Base-by-base conservation (phyloP, 257 asterid genomes). In the Forsythia suspensa region DNA sequence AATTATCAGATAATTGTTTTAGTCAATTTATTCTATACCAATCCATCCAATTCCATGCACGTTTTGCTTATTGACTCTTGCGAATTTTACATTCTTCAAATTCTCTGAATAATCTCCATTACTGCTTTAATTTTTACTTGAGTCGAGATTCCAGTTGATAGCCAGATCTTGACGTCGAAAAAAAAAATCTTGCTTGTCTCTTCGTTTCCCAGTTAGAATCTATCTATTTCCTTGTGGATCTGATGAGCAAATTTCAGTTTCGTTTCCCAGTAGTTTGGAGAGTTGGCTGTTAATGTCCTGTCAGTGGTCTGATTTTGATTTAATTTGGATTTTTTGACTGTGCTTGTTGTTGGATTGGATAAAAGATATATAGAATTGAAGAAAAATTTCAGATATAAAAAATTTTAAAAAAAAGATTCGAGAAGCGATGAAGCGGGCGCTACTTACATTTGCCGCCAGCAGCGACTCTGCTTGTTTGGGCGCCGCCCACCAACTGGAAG, bases 141-240 rank as follows among this genome's bases (percentile, higher is more conserved):
- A 57, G 59, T 61, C 41, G 67, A 29, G 59, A n/a, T 66, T 15
- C 10, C 81, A 77, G 79, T 81, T 78, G 70, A 24, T 41, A 16
- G 48, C 37, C 41, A 65, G 81, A 80, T 78, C 68, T 82, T 82
- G 67, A 74, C 81, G 78, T 81, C 82, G 85, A 24, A 24, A 57
- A 9, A 20, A 57, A 8, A n/a, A 41, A 79, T 43, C 38, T 43
- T 8, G 36, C 18, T 34, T 2, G 37, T 40, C 2, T 46, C 37
- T 38, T 71, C 15, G 24, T n/a, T 72, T 72, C 6, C 39, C 4
- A 61, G 51, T 71, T 8, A 71, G 48, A 72, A 76, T 44, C 52
- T 21, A 44, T 29, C 67, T 39, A 48, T 8, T 21, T 18, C 8
- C 16, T 6, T 4, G 65, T 55, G 18, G 9, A 55, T 55, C 16